phyloP scores from a whole-genome alignment of 1,139 yeast genomes.

The Candida tetrigidarum region DNA sequence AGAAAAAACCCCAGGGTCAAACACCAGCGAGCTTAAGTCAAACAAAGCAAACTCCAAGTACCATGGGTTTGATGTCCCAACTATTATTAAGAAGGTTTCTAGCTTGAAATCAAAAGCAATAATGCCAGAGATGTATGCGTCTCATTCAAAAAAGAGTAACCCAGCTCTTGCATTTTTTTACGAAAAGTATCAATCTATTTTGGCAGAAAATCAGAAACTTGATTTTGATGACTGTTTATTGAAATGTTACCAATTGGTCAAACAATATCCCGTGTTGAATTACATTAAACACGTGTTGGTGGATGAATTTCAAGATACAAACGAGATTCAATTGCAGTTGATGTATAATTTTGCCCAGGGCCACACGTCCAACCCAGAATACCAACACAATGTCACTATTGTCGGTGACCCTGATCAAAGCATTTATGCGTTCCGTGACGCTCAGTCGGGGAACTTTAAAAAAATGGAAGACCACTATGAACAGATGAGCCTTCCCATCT shows the following conservation, averaged over 20 bases:
- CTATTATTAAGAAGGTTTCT: slow-evolving; percentile 51
- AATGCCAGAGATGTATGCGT: slow-evolving; percentile 37
- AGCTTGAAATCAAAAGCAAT: slow-evolving; percentile 54
- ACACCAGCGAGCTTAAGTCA: slow-evolving; percentile 4
- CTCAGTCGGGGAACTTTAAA: slow-evolving; percentile 68
- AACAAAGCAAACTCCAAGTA: slow-evolving; percentile 20
- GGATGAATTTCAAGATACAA: slow-evolving; percentile 96
- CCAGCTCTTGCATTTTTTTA: slow-evolving; percentile 44
- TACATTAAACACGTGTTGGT: slow-evolving; percentile 73
- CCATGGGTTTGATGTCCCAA: slow-evolving; percentile 39
- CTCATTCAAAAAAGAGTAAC: slow-evolving; percentile 15
- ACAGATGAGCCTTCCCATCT: slow-evolving; percentile 23
- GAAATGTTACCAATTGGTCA: slow-evolving; percentile 54
- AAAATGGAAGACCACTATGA: slow-evolving; percentile 56
- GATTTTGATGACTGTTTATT: slow-evolving; percentile 89
- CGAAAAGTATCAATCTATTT: slow-evolving; percentile 52
- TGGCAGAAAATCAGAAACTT: slow-evolving; percentile 46
- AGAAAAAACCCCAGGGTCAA: not conserved
- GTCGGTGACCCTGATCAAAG: slow-evolving; percentile 99
- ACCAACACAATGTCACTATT: slow-evolving; percentile 63
- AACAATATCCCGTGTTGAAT: slow-evolving; percentile 46
- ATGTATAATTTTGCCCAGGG: slow-evolving; percentile 61
- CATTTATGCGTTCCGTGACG: slow-evolving; percentile 87
- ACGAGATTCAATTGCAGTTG: slow-evolving; percentile 70
- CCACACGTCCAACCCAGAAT: slow-evolving; percentile 23